A percentile compares a stretch with the other conserved stretches of the same genome.
Conservation (phyloP, 176 grass and related monocot genomes). For the Alopecurus myosuroides region DNA sequence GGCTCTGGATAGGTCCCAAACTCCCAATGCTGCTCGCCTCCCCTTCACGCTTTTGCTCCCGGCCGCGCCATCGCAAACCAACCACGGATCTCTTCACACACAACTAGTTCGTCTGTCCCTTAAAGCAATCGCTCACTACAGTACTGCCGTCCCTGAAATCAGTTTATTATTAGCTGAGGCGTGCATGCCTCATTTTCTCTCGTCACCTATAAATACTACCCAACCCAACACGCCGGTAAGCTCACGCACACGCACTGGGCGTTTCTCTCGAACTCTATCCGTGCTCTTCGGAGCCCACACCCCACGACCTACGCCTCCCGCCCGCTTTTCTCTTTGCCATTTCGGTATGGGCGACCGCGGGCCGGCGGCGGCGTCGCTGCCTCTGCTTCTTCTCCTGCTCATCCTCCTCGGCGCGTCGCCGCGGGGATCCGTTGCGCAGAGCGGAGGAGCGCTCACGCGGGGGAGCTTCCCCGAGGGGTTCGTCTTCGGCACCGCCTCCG, state of each 20-base stretch:
- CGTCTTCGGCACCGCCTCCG: slow-evolving; percentile 87
- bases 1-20: not conserved
- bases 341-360: not conserved
- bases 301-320: not conserved
- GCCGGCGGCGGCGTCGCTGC: not conserved
- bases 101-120: not conserved
- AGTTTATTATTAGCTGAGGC: not conserved
- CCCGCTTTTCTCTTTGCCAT: not conserved
- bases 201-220: slow-evolving; percentile 37
- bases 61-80: not conserved
- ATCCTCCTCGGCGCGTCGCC: not conserved
- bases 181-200: slow-evolving; percentile 5
- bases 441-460: slow-evolving; percentile 45
- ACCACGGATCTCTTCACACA: not conserved
- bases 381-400: not conserved
- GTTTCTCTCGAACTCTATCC: not conserved
- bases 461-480: slow-evolving; percentile 79
- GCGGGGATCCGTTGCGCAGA: slow-evolving; percentile 32
- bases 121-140: not conserved
- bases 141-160: not conserved
- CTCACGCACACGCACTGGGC: not conserved
- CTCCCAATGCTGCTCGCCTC: not conserved
- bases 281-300: slow-evolving; percentile 37
- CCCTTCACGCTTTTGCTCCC: not conserved
- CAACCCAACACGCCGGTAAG: not conserved